These are phyloP conservation scores for Colletotrichum camelliae DNA, from an alignment of 2,329 filamentous ascomycete species.

Conservation along the genomic window DNA sequence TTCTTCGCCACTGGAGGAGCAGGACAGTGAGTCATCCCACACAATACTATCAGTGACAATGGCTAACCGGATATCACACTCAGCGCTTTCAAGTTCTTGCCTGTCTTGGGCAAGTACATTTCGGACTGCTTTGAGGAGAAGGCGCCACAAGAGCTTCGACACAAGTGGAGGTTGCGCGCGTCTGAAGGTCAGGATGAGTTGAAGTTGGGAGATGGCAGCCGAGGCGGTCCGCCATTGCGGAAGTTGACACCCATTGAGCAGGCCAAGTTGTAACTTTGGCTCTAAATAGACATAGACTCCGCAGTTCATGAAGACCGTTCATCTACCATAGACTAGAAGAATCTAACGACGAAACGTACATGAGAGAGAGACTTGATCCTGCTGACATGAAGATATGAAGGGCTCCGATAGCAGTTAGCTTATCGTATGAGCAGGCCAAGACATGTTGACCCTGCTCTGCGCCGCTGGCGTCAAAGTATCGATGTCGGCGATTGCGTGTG, in stretches of 20 bases:
- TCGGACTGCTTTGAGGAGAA: slow-evolving; percentile 38
- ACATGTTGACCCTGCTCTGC: fast-evolving
- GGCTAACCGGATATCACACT: background rate
- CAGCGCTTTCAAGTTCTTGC: slow-evolving; percentile 32
- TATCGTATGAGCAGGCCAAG: fast-evolving
- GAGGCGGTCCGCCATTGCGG: slow-evolving; percentile 32
- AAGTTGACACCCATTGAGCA: slow-evolving; percentile 28
- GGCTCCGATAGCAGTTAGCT: background rate
- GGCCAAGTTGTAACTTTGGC: slow-evolving; percentile 27
- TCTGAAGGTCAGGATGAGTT: background rate
- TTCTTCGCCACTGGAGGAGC: slow-evolving; percentile 55
- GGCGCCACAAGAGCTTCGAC: slow-evolving; percentile 28
- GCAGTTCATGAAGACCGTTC: background rate
- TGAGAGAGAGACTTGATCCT: too few relatives aligned
- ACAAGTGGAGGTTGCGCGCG: slow-evolving; percentile 33
- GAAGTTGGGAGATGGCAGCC: slow-evolving; percentile 34
- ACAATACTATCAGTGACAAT: fast-evolving
- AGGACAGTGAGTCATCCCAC: slow-evolving; percentile 37
- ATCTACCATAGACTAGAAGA: too few relatives aligned
- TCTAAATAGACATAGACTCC: background rate
- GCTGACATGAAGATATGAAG: too few relatives aligned
- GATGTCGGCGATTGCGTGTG: background rate
- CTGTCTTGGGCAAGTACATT: slow-evolving; percentile 30
- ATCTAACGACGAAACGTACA: too few relatives aligned
- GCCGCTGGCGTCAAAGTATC: background rate